Conservation (phyloP, 805 yeast genomes). For the Wickerhamiella azyma region DNA sequence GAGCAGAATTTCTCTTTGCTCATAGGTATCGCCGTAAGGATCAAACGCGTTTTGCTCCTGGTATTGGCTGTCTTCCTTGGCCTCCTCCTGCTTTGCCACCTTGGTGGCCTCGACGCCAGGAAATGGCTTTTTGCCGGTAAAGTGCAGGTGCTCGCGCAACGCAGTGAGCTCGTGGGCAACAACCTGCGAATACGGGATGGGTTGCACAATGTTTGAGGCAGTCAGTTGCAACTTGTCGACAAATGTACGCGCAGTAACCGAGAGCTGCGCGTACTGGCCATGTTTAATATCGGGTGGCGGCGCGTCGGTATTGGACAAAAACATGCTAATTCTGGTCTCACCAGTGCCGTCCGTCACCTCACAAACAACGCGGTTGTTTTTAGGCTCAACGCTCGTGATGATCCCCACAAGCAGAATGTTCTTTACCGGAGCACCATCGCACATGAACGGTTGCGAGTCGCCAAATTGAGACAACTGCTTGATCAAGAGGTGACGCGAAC, state of each 20-base stretch:
- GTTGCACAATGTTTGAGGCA: conserved; percentile 34
- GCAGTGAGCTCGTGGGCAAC: conserved; percentile 50
- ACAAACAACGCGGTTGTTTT: conserved; percentile 24
- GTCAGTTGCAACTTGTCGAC: conserved; percentile 39
- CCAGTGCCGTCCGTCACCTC: conserved; percentile 61
- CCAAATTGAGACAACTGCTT: conserved; percentile 43
- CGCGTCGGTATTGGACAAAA: conserved; percentile 30
- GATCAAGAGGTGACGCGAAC: conserved; percentile 43
- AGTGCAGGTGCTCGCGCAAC: conserved; percentile 32
- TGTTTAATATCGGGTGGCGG: conserved; percentile 26
- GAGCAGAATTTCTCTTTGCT: background rate
- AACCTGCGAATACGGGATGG: conserved; percentile 45
- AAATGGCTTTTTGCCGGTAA: conserved; percentile 15
- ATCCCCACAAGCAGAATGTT: conserved; percentile 46
- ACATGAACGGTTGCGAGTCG: conserved; percentile 42
- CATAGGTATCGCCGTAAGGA: background rate
- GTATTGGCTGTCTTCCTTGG: background rate
- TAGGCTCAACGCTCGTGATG: conserved; percentile 36
- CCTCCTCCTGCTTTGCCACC: background rate
- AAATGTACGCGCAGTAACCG: conserved; percentile 35
- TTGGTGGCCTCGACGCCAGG: background rate
- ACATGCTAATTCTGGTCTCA: conserved; percentile 37
- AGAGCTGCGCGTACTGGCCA: conserved; percentile 37
- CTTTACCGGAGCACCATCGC: conserved; percentile 41
- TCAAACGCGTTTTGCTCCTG: background rate